Evolutionary conservation across 2,329 filamentous ascomycete species (phyloP), one percentile per base, ranked within the genome.

Genomic region (Aureobasidium sp.): DNA sequence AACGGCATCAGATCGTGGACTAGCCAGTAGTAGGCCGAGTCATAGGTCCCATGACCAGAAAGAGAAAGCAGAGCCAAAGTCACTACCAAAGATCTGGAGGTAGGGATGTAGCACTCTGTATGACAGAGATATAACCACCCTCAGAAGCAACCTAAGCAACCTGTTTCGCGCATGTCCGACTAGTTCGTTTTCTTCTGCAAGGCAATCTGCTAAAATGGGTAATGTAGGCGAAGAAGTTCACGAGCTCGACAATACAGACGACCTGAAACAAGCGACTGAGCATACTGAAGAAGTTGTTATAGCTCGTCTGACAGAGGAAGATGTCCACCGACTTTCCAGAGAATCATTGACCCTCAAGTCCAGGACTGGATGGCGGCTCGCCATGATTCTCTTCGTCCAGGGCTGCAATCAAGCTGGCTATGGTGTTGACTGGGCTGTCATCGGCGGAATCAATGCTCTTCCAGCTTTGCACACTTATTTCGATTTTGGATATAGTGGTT

Each of bases 371-470:
- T 70, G 76, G 46, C 72, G 76, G 7, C 70, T 81, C 20, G 68
- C 69, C 29, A 66, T 75, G 34, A 75, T 80, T 60, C 76, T 80
- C 71, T 73, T 75, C 51, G 74, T 80, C 17, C 76, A 77, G 69
- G 77, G 76, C 37, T 79, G 76, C 65, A 79, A 80, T 61, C 76
- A 79, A 66, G 77, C 77, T 47, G 77, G 76, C 9, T 80, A 75
- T 64, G 78, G 78, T 64, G 74, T 81, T 44, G 78, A 80, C 64
- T 81, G 79, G 79, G 76, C 76, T 29, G 78, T 81, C 32, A 80
- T 81, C 42, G 69, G 73, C 42, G 75, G 77, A 42, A 78, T 80
- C 63, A 80, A 80, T 62, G 71, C 77, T 10, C 72, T 75, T 48
- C 62, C 71, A 6, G 65, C 70, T 36, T 80, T 78, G 76, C 78